Evolutionary conservation across 148 eudicot species (phyloP), one percentile per base, ranked within the genome.

Genomic region (Amaranthus palmeri): DNA sequence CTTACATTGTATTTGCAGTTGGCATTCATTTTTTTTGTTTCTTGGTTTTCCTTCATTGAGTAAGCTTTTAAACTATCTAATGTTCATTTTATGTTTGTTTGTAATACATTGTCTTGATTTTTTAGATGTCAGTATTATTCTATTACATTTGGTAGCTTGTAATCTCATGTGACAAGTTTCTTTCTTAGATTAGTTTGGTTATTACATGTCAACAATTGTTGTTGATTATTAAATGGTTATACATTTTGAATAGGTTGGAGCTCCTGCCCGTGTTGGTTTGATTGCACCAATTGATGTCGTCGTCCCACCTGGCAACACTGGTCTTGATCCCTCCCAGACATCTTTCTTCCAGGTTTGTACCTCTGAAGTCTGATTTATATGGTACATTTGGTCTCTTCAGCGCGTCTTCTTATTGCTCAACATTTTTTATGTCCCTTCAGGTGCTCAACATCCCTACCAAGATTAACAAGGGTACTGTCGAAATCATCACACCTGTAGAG

Each of bases 381-480:
- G 36, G 8, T 4, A 0, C 8, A 2, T 36, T 18, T 10, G 4
- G 0, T 44, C 8, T 5, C 9, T 0, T 5, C 0, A 3, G 47
- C 0, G 17, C 0, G 6, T 1, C 50, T 3, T 14, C 4, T 10
- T 18, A 7, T 65, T 7, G 10, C 54, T 48, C 36, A 9, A 17
- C 25, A 4, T n/a, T 9, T 25, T 25, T 25, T 25, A 25, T 65
- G 11, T 65, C 14, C 2, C 12, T 48, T 18, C 72, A 88, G 92
- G 93, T 88, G 11, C 88, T 86, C 14, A 88, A 88, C 82, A 88
- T 88, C 53, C 90, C 93, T 25, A 88, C 93, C 76, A 88, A 88
- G 83, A 88, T 88, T 81, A 88, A 88, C 86, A 88, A 85, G 87
- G 93, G 93, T 73, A 88, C 93, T 17, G 90, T 88, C 0, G 93